These are phyloP conservation scores for Boletales sp. DNA, from an alignment of 768 basidiomycete species.

Conservation along the genomic window DNA sequence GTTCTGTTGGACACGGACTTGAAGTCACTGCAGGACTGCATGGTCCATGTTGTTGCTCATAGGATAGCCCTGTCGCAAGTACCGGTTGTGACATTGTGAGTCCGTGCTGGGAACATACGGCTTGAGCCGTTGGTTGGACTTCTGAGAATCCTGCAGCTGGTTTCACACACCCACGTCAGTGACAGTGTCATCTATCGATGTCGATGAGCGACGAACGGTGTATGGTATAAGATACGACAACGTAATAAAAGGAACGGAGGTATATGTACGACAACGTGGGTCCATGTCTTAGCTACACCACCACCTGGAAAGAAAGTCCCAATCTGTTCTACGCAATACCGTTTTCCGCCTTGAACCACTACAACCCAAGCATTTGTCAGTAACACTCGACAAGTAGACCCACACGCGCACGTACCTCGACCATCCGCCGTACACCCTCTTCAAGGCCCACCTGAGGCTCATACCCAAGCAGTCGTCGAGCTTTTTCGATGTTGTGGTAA, in stretches of 20 bases:
- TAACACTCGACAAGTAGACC: neutral
- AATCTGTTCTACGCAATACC: slow-evolving; percentile 18
- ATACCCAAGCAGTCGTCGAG: slow-evolving; percentile 87
- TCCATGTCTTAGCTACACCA: neutral
- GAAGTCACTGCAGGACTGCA: no score
- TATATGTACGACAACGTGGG: neutral
- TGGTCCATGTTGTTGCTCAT: no score
- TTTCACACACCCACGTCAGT: no score
- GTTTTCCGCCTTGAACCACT: slow-evolving; percentile 33
- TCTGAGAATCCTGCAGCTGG: no score
- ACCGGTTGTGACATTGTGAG: no score
- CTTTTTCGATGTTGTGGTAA: slow-evolving; percentile 94
- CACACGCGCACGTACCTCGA: slow-evolving; percentile 53
- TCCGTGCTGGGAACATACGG: no score
- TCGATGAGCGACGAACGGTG: no score
- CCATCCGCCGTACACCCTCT: slow-evolving; percentile 78
- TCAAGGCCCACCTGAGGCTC: slow-evolving; percentile 86
- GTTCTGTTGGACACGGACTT: no score
- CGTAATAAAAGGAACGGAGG: neutral
- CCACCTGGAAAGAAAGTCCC: neutral
- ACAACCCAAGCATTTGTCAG: neutral
- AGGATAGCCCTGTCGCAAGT: no score
- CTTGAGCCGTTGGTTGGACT: no score
- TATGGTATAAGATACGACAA: neutral
- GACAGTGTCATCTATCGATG: no score